phyloP scores from a whole-genome alignment of 306 rosid genomes.

The Acacia melanoxylon region DNA sequence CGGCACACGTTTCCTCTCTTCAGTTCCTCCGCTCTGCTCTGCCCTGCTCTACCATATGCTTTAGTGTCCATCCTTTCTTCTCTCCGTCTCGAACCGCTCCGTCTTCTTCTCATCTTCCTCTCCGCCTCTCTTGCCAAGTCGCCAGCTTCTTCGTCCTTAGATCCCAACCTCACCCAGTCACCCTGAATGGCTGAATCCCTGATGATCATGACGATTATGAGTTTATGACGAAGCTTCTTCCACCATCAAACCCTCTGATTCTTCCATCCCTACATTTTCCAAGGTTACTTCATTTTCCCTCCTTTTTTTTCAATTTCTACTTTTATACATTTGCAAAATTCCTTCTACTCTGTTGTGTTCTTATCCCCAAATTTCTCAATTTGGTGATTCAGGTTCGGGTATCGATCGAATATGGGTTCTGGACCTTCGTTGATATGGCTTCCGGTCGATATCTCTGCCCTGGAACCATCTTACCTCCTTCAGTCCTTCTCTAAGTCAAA shows the following conservation, averaged over 20 bases:
- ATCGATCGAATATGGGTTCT: slow-evolving; percentile 69
- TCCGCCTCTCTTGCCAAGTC: slow-evolving; percentile 84
- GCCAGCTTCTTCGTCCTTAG: slow-evolving; percentile 80
- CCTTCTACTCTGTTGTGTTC: background rate
- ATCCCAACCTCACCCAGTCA: slow-evolving; percentile 39
- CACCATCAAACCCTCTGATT: slow-evolving; percentile 16
- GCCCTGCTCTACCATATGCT: no score
- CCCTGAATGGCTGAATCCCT: no score
- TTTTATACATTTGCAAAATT: background rate
- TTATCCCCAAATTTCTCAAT: background rate
- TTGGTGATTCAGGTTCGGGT: slow-evolving; percentile 42
- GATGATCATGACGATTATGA: background rate
- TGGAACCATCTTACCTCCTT: slow-evolving; percentile 62
- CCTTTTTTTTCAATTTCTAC: background rate
- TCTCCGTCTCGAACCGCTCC: no score
- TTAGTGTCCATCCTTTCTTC: no score
- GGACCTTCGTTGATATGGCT: slow-evolving; percentile 86
- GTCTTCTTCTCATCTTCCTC: slow-evolving; percentile 70
- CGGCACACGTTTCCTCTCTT: no score
- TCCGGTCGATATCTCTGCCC: slow-evolving; percentile 86
- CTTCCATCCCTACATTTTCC: slow-evolving; percentile 30
- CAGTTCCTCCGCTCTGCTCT: no score
- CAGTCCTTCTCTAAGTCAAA: slow-evolving; percentile 6
- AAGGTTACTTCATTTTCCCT: slow-evolving; percentile 7
- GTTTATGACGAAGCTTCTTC: background rate